Conservation (phyloP, 495 filamentous ascomycete species). For the Penicillium alfredii region DNA sequence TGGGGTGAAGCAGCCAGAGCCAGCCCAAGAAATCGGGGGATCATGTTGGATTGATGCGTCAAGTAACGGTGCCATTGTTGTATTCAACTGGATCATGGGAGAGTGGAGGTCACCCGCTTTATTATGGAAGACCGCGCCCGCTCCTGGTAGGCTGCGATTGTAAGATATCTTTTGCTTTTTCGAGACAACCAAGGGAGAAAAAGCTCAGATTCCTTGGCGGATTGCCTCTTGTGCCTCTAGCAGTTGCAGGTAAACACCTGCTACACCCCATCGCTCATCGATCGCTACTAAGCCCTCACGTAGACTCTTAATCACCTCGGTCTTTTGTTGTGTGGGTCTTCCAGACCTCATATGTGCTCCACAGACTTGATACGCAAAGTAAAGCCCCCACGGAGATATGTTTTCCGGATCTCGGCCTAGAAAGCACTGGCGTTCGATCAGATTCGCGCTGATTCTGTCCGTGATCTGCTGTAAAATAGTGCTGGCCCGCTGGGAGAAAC, state of each 20-base stretch:
- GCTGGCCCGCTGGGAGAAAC: conserved; percentile 16
- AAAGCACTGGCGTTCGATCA: conserved; percentile 20
- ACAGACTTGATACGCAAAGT: conserved; percentile 11
- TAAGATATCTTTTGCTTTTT: too few relatives aligned
- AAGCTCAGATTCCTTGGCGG: too few relatives aligned
- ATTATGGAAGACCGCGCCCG: too few relatives aligned
- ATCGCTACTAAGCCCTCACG: background rate
- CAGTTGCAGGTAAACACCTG: conserved; percentile 2
- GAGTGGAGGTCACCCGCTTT: too few relatives aligned
- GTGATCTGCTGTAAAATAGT: conserved; percentile 13
- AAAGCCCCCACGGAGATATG: conserved; percentile 24
- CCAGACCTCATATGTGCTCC: background rate
- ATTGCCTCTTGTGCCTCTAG: conserved; percentile 2
- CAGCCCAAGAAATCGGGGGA: background rate
- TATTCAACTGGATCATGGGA: too few relatives aligned
- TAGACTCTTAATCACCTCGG: too few relatives aligned
- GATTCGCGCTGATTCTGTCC: conserved; percentile 13
- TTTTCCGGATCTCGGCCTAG: conserved; percentile 19
- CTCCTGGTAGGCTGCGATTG: too few relatives aligned
- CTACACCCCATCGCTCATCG: conserved; percentile 1
- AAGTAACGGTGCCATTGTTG: too few relatives aligned
- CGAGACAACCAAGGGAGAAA: too few relatives aligned
- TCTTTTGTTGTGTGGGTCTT: background rate
- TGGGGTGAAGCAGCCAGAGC: conserved; percentile 1
- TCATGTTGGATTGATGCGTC: background rate